A percentile compares a stretch with the other conserved stretches of the same genome.
phyloP scores from a whole-genome alignment of 73 alveolate species.

The Urostyla sp. region DNA sequence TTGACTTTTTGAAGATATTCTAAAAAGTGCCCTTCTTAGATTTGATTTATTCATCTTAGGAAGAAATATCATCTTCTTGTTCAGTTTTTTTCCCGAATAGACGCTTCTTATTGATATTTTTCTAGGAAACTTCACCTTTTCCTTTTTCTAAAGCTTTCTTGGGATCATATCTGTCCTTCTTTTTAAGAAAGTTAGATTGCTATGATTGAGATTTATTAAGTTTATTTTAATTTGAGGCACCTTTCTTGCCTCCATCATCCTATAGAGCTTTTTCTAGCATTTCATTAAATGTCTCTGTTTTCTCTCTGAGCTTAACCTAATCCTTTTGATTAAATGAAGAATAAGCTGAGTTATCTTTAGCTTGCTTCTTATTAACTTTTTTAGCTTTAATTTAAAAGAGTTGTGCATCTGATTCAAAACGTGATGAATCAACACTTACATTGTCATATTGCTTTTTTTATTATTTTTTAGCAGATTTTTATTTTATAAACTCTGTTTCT shows the following conservation, averaged over 20 bases:
- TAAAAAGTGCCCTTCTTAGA: slow-evolving; percentile 29
- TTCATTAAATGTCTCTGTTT: slow-evolving; percentile 9
- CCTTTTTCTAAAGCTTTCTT: not conserved
- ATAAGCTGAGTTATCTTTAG: slow-evolving; percentile 39
- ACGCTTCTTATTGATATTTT: slow-evolving; percentile 22
- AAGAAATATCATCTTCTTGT: not conserved
- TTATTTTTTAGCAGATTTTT: too few relatives aligned
- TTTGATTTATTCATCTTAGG: not conserved
- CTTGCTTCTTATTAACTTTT: not conserved
- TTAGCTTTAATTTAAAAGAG: too few relatives aligned
- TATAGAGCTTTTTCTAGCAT: slow-evolving; percentile 29
- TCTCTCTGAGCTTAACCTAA: not conserved
- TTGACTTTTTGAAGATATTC: slow-evolving; percentile 5
- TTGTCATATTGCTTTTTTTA: too few relatives aligned
- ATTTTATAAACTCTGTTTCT: too few relatives aligned
- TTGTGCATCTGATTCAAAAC: too few relatives aligned
- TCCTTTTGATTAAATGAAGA: too few relatives aligned
- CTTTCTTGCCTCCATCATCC: slow-evolving; percentile 7
- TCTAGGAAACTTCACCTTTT: slow-evolving; percentile 1
- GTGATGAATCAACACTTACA: too few relatives aligned
- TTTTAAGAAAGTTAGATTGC: slow-evolving; percentile 6
- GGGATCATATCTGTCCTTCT: slow-evolving; percentile 37
- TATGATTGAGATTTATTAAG: not conserved
- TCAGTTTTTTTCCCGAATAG: not conserved
- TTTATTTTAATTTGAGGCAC: too few relatives aligned